Evolutionary conservation across 148 eudicot species (phyloP), one percentile per base, ranked within the genome.

Genomic region (Nepenthes mirabilis): DNA sequence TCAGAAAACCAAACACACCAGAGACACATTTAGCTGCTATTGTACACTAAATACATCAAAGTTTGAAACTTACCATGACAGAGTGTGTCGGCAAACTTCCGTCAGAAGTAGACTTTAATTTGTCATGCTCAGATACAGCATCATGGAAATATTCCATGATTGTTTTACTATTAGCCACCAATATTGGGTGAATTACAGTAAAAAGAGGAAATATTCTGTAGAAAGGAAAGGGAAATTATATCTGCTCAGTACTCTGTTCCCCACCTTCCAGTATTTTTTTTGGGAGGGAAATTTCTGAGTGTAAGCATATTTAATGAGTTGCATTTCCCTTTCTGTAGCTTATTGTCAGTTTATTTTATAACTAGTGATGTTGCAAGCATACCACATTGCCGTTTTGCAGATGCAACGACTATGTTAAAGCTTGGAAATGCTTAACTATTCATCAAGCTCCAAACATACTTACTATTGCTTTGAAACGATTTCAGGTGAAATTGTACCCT

Each of bases 391-490:
- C 8, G 45, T 32, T 55, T 48, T 73, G 74, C 89, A 91, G 97
- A 77, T 91, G 97, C 68, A 85, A 85, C 69, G 88, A 80, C 68
- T 91, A 91, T 81, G 97, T 91, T 72, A 72, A 62, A 69, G 97
- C 95, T 45, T 73, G 87, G 86, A 91, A 91, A 80, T 84, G 90
- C 51, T 85, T 91, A 47, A 81, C 74, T 36, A 71, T 91, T 47
- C 77, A 77, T 64, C 70, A 70, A 68, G 84, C 93, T 69, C 97
- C 97, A 58, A 87, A 91, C 73, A 80, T 91, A 65, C 93, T 91
- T 53, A 91, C 97, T 55, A 74, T 91, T 76, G 91, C 97, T 57
- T 75, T 91, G 60, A 91, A 91, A 69, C 83, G 97, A 75, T 91
- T 91, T 69, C 90, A 91, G 97, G 97, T 87, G 69, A 53, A 4